These are phyloP conservation scores for Colletotrichum falcatum DNA, from an alignment of 2,329 filamentous ascomycete species.

Conservation along the genomic window DNA sequence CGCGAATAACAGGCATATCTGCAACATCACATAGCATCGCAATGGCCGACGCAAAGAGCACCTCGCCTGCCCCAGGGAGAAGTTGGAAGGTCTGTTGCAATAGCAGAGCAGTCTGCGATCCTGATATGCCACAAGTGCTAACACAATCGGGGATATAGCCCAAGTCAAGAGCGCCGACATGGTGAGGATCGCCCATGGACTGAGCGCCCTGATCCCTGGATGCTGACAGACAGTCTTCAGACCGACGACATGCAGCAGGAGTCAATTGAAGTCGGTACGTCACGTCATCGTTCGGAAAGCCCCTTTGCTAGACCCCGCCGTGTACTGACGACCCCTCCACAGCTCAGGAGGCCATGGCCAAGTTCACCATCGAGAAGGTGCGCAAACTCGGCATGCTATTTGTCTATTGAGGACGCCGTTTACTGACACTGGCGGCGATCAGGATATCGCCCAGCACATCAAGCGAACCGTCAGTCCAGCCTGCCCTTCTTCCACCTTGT, in stretches of 20 bases:
- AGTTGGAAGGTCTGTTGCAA: constrained; percentile 75
- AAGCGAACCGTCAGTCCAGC: constrained; percentile 81
- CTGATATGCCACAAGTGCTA: constrained; percentile 18
- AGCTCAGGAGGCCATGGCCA: constrained; percentile 74
- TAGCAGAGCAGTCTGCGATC: constrained; percentile 10
- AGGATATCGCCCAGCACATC: constrained; percentile 97
- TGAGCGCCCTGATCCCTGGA: constrained; percentile 36
- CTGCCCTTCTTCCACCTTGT: constrained; percentile 17
- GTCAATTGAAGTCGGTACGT: constrained; percentile 93
- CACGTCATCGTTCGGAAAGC: constrained; percentile 17
- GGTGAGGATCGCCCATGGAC: constrained; percentile 66
- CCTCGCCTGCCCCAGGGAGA: constrained; percentile 70
- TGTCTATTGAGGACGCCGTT: constrained; percentile 9
- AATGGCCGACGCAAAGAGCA: constrained; percentile 56
- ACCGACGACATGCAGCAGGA: constrained; percentile 98
- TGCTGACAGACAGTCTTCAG: constrained; percentile 63
- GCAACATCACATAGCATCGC: constrained; percentile 6
- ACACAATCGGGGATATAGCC: constrained; percentile 64
- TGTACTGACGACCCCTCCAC: constrained; percentile 41
- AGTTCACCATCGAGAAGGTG: constrained; percentile 73
- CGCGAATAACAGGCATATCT: not conserved
- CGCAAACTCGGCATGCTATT: constrained; percentile 21
- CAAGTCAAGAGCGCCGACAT: constrained; percentile 99
- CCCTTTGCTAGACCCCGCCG: constrained; percentile 11
- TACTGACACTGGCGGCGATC: constrained; percentile 29